These are phyloP conservation scores for Ustilago curta DNA, from an alignment of 1,284 basidiomycete species.

Conservation along the genomic window DNA sequence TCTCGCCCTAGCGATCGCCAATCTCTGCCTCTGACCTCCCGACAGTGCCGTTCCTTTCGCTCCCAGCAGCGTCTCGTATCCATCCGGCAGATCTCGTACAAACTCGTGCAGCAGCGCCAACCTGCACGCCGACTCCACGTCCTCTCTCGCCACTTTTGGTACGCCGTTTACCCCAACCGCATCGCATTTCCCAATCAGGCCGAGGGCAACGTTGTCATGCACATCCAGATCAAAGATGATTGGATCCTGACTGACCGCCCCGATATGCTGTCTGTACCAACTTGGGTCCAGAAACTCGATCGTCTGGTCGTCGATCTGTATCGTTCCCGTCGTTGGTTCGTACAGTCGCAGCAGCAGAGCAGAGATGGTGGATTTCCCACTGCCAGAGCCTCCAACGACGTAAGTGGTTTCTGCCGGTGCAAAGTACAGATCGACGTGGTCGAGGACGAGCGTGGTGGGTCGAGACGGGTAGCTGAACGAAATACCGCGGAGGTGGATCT, in stretches of 20 bases:
- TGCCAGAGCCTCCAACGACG: slow-evolving; percentile 90
- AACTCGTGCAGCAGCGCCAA: slow-evolving; percentile 90
- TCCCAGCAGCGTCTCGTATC: slow-evolving; percentile 84
- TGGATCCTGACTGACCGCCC: slow-evolving; percentile 80
- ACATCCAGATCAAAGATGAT: slow-evolving; percentile 84
- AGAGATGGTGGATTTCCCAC: slow-evolving; percentile 91
- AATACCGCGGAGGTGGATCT: slow-evolving; percentile 81
- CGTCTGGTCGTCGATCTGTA: slow-evolving; percentile 86
- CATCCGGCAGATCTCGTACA: slow-evolving; percentile 81
- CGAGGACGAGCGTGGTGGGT: slow-evolving; percentile 75
- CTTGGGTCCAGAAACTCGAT: slow-evolving; percentile 77
- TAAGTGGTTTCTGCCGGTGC: slow-evolving; percentile 89
- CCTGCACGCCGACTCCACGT: slow-evolving; percentile 85
- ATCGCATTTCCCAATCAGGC: slow-evolving; percentile 70
- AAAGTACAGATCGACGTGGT: slow-evolving; percentile 77
- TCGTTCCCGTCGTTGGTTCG: slow-evolving; percentile 69
- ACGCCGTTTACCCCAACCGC: slow-evolving; percentile 38
- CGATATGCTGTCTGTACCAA: slow-evolving; percentile 81
- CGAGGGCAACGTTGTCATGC: slow-evolving; percentile 89
- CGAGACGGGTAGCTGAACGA: slow-evolving; percentile 89
- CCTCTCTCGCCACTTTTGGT: slow-evolving; percentile 71
- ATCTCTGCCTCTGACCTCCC: slow-evolving; percentile 91
- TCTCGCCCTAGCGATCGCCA: slow-evolving; percentile 89
- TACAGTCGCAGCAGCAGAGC: slow-evolving; percentile 86
- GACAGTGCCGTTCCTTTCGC: slow-evolving; percentile 81